Evolutionary conservation across 2,329 filamentous ascomycete species (phyloP), one percentile per base, ranked within the genome.

Genomic region (Monilinia polystroma): DNA sequence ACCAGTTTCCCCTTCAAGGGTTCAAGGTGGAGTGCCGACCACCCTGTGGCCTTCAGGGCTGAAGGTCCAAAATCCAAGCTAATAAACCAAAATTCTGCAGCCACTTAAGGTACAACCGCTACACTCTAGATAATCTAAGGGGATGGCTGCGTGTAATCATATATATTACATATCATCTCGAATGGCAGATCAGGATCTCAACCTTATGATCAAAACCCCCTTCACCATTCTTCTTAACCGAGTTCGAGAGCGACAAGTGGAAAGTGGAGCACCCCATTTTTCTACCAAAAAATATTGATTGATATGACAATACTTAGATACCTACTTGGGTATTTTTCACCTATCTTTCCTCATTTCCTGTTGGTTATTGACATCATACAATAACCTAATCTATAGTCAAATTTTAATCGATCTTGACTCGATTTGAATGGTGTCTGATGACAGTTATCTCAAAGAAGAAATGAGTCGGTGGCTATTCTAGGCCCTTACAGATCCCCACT

Each of bases 201-300:
- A 51, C 32, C 45, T 60, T 38, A 38, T 60, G 58, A 51, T 60
- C 45, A 60, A 51, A 51, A 60, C 14, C 57, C 20, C 57, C 57
- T 60, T 60, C 58, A 60, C 58, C 58, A 45, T 62, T 49, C 45
- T 62, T 49, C 45, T 62, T 62, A 26, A n/a, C 58, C 32, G 29
- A 51, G 45, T 38, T 38, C n/a, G 58, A 51, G 32, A 51, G 23
- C 45, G 51, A 60, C 20, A 51, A 32, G 45, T 51, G 32, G 43
- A 47, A 60, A n/a, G 45, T 51, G 20, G 45, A 32, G 20, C 29
- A 20, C 43, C 29, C 29, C 26, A 38, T 51, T 60, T 47, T 41
- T n/a, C 38, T 49, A 18, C 26, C n/a, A 60, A 47, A 29, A 49
- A 60, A 8, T 10, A 51, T 38, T 20, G 38, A 38, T 38, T 51